Evolutionary conservation across 306 rosid genomes (phyloP), one percentile per base, ranked within the genome.

Genomic region (Trifolium pratense): DNA sequence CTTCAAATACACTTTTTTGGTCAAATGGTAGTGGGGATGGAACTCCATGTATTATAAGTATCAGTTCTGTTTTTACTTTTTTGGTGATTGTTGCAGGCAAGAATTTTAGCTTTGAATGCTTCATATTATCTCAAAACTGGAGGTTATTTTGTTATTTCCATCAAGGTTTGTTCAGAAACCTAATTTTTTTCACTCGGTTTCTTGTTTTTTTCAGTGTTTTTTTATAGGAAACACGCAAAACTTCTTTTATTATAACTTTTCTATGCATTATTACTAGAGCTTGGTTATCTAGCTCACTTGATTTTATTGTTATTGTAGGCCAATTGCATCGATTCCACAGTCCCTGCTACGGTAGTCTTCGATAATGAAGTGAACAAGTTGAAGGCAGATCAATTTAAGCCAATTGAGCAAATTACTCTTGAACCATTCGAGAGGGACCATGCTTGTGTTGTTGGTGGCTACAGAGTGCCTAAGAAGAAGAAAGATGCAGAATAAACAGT

Each of bases 391-490:
- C 92, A 92, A 10, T 92, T 95, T 65, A 92, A 89, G 79, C 98
- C 98, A 0, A 12, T 55, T 0, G 99, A 95, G 78, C 99, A 91
- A 79, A 90, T 95, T 0, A 95, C 99, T 17, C 97, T 95, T 3
- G 87, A 84, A 58, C 97, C 99, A 20, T 95, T 82, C 29, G 99
- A 95, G 83, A 80, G 97, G 7, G 97, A 95, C 79, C 98, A 91
- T 73, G 98, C 97, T 61, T 94, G 97, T 66, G 98, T 94, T 0
- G 88, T 89, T 20, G 98, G 98, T 32, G 82, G 82, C 3, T 91
- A 94, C 76, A 87, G 96, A 45, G 5, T 86, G 43, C 79, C 89
- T 1, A 89, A 89, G 92, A 94, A 94, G 85, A 84, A 84, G 23
- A 84, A 84, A 40, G 86, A 67, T 32, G 74, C 68, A 0, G 58